Conservation (phyloP, 345 rosid genomes). For the Lepidium didymum region DNA sequence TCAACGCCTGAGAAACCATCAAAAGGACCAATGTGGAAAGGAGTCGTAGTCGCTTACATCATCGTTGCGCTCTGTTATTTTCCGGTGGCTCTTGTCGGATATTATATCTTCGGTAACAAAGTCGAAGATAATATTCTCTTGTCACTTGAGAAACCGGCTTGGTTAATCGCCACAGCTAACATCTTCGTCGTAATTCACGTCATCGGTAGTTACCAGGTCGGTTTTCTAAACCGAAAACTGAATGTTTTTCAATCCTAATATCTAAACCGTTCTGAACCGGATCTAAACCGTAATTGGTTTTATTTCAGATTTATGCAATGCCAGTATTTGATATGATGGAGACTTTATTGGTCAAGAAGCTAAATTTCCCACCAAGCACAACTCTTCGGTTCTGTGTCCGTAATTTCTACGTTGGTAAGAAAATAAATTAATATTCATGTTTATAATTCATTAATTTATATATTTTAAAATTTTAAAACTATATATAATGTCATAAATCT, state of each 20-base stretch:
- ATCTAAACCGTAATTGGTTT: neutral
- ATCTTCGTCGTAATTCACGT: constrained; percentile 71
- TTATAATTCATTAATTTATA: neutral
- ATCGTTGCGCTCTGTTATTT: constrained; percentile 75
- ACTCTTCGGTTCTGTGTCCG: constrained; percentile 47
- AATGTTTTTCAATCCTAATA: neutral
- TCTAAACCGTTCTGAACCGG: neutral
- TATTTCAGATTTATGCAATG: constrained; percentile 56
- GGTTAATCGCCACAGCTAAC: constrained; percentile 66
- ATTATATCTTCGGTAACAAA: constrained; percentile 48
- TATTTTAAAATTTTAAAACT: neutral
- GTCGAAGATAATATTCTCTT: constrained; percentile 64
- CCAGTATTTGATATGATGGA: constrained; percentile 86
- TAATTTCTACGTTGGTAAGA: constrained; percentile 53
- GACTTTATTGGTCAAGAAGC: constrained; percentile 52
- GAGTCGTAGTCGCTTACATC: constrained; percentile 62
- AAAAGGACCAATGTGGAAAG: constrained; percentile 85
- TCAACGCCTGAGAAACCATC: constrained; percentile 82
- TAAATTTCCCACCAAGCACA: constrained; percentile 38
- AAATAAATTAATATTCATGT: neutral
- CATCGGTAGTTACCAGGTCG: constrained; percentile 77
- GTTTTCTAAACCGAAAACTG: neutral
- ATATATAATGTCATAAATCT: neutral
- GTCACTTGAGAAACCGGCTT: constrained; percentile 54
- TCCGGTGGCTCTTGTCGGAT: constrained; percentile 72